These are phyloP conservation scores for Metschnikowia baotianmanensis DNA, from an alignment of 805 yeast species.

Conservation along the genomic window DNA sequence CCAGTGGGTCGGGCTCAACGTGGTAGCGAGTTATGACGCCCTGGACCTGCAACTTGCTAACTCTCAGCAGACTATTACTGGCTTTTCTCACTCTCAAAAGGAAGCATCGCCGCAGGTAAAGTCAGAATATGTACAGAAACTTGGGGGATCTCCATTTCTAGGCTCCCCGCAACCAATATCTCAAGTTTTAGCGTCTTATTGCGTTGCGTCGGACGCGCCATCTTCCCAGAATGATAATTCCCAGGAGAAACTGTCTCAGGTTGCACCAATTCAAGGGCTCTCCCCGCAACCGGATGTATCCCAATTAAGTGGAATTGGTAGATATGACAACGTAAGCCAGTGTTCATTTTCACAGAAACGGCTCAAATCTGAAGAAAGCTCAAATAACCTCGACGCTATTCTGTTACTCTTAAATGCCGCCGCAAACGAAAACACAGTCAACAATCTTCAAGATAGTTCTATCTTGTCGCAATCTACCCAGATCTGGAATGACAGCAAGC, in stretches of 20 bases:
- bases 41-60: constrained; percentile 9
- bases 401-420: constrained; percentile 10
- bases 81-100: neutral
- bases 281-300: constrained; percentile 5
- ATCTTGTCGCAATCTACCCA: constrained; percentile 14
- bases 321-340: neutral
- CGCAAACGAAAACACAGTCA: neutral
- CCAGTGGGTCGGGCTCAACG: constrained; percentile 16
- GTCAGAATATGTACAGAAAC: neutral
- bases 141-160: neutral
- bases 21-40: constrained; percentile 6
- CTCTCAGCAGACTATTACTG: neutral
- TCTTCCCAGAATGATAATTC: constrained; percentile 6
- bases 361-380: neutral
- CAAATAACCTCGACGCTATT: constrained; percentile 6
- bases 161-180: neutral
- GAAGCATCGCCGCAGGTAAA: constrained; percentile 1
- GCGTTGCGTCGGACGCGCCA: constrained; percentile 2
- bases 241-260: constrained; percentile 9
- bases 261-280: constrained; percentile 2
- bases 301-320: neutral
- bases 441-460: constrained; percentile 6
- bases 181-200: neutral
- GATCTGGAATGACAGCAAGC: constrained; percentile 2
- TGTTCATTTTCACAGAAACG: neutral